phyloP scores from a whole-genome alignment of 495 filamentous ascomycete genomes.

The Talaromyces stipitatus region DNA sequence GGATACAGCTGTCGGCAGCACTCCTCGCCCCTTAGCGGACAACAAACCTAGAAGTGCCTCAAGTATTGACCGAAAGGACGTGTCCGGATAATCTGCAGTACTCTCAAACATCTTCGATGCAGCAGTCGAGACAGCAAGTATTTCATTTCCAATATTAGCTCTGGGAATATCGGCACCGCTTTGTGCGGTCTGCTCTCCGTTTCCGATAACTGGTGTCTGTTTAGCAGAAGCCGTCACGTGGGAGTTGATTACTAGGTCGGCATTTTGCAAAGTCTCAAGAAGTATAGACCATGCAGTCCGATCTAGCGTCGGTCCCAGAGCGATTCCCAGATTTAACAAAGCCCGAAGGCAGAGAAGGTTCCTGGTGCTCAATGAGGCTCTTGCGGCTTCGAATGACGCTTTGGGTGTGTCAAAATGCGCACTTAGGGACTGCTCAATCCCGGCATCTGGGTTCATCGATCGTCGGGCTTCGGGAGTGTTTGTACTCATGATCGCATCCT shows the following conservation, averaged over 20 bases:
- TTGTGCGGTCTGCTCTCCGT: constrained; percentile 18
- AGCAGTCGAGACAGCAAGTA: constrained; percentile 83
- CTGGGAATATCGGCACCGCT: constrained; percentile 39
- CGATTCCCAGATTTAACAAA: constrained; percentile 88
- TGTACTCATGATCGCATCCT: constrained; percentile 39
- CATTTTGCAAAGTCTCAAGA: constrained; percentile 83
- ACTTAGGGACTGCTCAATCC: constrained; percentile 14
- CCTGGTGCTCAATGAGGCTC: constrained; percentile 65
- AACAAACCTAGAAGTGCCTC: constrained; percentile 63
- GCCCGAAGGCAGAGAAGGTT: constrained; percentile 87
- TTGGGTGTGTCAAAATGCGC: constrained; percentile 15
- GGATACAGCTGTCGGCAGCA: constrained; percentile 11
- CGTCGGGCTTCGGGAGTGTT: constrained; percentile 33
- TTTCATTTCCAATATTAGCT: constrained; percentile 64
- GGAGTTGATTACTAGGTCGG: constrained; percentile 73
- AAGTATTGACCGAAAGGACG: constrained; percentile 71
- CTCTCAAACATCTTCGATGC: constrained; percentile 82
- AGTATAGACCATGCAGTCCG: constrained; percentile 78
- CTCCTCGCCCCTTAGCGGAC: constrained; percentile 25
- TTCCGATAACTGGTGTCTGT: constrained; percentile 21
- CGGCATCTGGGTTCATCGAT: constrained; percentile 13
- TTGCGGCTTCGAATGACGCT: constrained; percentile 14
- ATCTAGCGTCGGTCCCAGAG: constrained; percentile 79
- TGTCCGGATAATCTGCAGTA: constrained; percentile 77
- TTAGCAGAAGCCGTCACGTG: constrained; percentile 25